A percentile compares a stretch with the other conserved stretches of the same genome.
phyloP scores from a whole-genome alignment of 129 eudicot species.

The Apium graveolens region DNA sequence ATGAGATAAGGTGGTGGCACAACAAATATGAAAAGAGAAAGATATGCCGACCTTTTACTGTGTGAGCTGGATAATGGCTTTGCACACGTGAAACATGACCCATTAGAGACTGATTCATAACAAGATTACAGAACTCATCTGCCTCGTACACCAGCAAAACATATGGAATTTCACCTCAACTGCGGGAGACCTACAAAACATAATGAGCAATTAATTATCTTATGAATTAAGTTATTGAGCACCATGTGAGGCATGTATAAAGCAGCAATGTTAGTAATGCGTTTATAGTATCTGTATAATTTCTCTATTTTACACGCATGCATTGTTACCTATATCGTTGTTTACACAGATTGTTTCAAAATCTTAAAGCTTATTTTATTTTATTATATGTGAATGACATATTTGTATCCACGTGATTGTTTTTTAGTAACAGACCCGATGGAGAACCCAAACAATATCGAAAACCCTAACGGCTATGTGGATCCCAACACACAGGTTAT shows the following conservation, averaged over 20 bases:
- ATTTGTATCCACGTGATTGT: too few relatives aligned
- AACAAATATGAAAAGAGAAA: background rate
- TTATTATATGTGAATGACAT: too few relatives aligned
- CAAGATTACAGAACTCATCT: slow-evolving; percentile 68
- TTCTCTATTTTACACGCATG: too few relatives aligned
- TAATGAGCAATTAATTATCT: background rate
- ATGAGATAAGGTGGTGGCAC: background rate
- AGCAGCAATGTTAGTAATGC: background rate
- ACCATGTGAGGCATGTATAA: background rate
- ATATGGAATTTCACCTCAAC: slow-evolving; percentile 42
- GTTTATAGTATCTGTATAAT: too few relatives aligned
- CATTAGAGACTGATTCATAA: slow-evolving; percentile 34
- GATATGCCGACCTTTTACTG: slow-evolving; percentile 50
- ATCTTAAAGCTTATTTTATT: too few relatives aligned
- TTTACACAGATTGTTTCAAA: too few relatives aligned
- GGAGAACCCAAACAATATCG: too few relatives aligned
- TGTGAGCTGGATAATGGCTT: slow-evolving; percentile 61
- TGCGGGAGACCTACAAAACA: slow-evolving; percentile 42
- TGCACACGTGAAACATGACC: slow-evolving; percentile 56
- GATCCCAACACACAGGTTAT: too few relatives aligned
- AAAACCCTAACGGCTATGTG: too few relatives aligned
- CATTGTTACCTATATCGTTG: too few relatives aligned
- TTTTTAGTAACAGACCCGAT: too few relatives aligned
- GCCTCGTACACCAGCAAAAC: slow-evolving; percentile 65
- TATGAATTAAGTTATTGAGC: background rate